Evolutionary conservation across 495 filamentous ascomycete genomes (phyloP).

Genomic region (Trichoderma erinaceum): DNA sequence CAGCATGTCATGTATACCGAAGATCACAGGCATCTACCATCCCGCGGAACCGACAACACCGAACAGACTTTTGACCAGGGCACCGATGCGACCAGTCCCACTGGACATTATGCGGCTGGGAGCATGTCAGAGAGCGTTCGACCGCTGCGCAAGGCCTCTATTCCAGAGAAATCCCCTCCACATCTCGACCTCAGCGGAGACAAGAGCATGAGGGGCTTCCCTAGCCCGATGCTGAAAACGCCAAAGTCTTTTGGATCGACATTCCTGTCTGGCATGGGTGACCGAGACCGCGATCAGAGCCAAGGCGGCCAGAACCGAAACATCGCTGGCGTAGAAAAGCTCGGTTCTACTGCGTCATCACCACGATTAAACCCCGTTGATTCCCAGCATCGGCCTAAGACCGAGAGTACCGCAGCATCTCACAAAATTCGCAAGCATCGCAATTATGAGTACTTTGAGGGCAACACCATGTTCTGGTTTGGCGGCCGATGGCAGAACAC

Average conservation of each 20-base stretch:
- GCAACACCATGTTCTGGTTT: constrained; percentile 84
- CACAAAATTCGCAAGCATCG: constrained; percentile 37
- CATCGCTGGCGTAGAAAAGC: constrained; percentile 63
- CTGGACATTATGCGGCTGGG: constrained; percentile 54
- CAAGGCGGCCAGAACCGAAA: constrained; percentile 45
- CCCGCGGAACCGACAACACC: constrained; percentile 73
- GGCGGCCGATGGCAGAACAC: constrained; percentile 85
- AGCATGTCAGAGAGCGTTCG: constrained; percentile 70
- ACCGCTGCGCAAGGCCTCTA: constrained; percentile 44
- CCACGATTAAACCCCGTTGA: constrained; percentile 46
- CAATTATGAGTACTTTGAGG: constrained; percentile 87
- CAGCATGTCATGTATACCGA: constrained; percentile 18
- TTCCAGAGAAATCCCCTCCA: constrained; percentile 43
- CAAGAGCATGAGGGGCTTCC: constrained; percentile 38
- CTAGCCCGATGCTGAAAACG: constrained; percentile 56
- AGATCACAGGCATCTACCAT: constrained; percentile 44
- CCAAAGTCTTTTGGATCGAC: constrained; percentile 67
- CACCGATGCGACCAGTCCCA: constrained; percentile 70
- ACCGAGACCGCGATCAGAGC: constrained; percentile 27
- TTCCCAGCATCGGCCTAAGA: constrained; percentile 19
- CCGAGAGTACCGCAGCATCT: constrained; percentile 23
- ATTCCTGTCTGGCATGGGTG: constrained; percentile 42
- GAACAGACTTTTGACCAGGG: constrained; percentile 54
- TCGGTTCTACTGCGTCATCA: constrained; percentile 70
- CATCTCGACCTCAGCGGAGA: constrained; percentile 52